Conservation (phyloP, 2,329 filamentous ascomycete species). For the Trichothecium roseum region DNA sequence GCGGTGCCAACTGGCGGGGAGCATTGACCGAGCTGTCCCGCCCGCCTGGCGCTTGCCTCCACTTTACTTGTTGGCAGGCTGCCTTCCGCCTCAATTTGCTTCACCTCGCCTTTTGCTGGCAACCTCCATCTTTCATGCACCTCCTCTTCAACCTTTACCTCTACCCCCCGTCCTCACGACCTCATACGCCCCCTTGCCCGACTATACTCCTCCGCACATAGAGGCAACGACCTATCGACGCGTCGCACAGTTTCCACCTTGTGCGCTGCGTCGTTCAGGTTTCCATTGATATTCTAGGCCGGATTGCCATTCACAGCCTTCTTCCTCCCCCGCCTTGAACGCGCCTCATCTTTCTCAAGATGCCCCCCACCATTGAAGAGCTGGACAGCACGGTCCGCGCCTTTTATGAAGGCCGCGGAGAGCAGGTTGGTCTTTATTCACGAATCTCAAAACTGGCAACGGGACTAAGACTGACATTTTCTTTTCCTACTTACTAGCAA, state of each 20-base stretch:
- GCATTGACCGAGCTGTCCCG: too few species aligned
- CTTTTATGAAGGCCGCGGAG: slow-evolving; percentile 95
- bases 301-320: slow-evolving; percentile 3
- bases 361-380: slow-evolving; percentile 75
- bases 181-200: neutral
- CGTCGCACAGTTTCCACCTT: neutral
- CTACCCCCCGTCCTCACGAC: neutral
- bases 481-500: slow-evolving; percentile 53
- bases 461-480: slow-evolving; percentile 14
- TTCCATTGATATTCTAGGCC: neutral
- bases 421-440: slow-evolving; percentile 54
- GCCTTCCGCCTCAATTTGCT: too few species aligned
- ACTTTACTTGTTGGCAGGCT: too few species aligned
- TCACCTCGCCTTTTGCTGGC: neutral
- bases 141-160: slow-evolving; percentile 1
- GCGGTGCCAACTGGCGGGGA: too few species aligned
- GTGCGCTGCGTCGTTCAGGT: slow-evolving; percentile 3
- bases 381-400: slow-evolving; percentile 91
- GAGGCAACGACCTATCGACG: neutral
- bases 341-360: slow-evolving; percentile 27
- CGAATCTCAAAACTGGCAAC: neutral
- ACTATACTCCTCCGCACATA: neutral
- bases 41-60: too few species aligned
- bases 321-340: slow-evolving; percentile 10
- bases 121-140: neutral